phyloP scores from a whole-genome alignment of 2,329 filamentous ascomycete species.

The Clonostachys chloroleuca region DNA sequence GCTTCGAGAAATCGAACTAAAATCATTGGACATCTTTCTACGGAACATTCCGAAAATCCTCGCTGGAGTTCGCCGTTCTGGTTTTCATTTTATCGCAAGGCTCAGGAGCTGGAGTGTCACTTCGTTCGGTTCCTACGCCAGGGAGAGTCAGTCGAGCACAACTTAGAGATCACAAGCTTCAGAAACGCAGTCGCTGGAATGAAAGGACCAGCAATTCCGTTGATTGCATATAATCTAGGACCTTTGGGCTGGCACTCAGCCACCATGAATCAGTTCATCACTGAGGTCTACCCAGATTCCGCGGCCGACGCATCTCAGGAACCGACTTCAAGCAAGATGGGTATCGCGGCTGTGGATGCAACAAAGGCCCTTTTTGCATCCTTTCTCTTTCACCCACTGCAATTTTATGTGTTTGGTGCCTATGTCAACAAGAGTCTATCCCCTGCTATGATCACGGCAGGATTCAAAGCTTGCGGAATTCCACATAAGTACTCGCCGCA shows the following conservation, averaged over 20 bases:
- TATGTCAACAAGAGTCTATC: slow-evolving; percentile 46
- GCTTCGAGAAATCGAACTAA: not conserved
- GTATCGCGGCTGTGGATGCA: too few relatives aligned
- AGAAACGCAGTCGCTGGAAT: slow-evolving; percentile 33
- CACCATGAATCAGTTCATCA: slow-evolving; percentile 48
- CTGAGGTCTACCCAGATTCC: slow-evolving; percentile 45
- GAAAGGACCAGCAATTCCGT: slow-evolving; percentile 37
- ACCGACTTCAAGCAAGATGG: too few relatives aligned
- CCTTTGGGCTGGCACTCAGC: slow-evolving; percentile 42
- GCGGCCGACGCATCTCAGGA: too few relatives aligned
- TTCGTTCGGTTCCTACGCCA: slow-evolving; percentile 57
- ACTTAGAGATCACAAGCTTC: slow-evolving; percentile 54
- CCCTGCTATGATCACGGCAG: slow-evolving; percentile 46
- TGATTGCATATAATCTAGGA: slow-evolving; percentile 64
- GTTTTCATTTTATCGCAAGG: slow-evolving; percentile 25
- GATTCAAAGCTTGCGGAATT: slow-evolving; percentile 68
- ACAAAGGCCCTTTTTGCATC: slow-evolving; percentile 60
- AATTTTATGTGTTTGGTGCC: slow-evolving; percentile 63
- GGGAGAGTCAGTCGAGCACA: slow-evolving; percentile 54
- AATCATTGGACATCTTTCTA: not conserved
- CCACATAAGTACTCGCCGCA: slow-evolving; percentile 70
- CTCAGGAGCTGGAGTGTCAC: slow-evolving; percentile 55
- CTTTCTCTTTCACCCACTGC: slow-evolving; percentile 64
- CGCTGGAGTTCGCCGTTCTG: not conserved
- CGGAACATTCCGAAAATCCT: not conserved